These are phyloP conservation scores for Elongisporangium prolatum DNA, from an alignment of 352 stramenopile genomes.

Conservation along the genomic window DNA sequence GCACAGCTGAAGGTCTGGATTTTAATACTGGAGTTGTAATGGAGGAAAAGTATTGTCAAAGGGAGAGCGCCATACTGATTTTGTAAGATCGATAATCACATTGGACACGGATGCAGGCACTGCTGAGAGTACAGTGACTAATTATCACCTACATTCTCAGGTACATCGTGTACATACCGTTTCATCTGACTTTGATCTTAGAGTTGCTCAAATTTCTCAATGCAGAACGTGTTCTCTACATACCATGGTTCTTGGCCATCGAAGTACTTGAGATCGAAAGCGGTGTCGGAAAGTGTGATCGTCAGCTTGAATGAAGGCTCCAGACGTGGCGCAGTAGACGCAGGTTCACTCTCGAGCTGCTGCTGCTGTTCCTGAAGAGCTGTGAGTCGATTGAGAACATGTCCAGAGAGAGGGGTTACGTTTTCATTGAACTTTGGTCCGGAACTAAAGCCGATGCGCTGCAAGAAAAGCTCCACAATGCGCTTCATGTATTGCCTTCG, in stretches of 20 bases:
- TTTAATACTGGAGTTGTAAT: no score
- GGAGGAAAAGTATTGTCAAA: no score
- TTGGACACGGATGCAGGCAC: no score
- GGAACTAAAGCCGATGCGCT: conserved; percentile 28
- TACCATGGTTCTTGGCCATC: conserved; percentile 45
- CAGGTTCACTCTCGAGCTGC: conserved; percentile 2
- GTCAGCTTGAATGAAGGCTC: conserved; percentile 48
- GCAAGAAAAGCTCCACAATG: conserved; percentile 63
- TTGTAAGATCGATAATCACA: no score
- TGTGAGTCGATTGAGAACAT: conserved; percentile 30
- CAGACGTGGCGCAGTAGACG: background rate
- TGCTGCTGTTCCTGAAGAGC: conserved; percentile 11
- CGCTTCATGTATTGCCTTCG: conserved; percentile 62
- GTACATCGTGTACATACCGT: no score
- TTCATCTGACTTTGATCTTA: no score
- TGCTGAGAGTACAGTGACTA: no score
- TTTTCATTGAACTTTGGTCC: conserved; percentile 39
- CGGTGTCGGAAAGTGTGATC: conserved; percentile 43
- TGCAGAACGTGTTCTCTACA: conserved; percentile 64
- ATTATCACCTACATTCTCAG: no score
- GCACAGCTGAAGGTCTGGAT: no score
- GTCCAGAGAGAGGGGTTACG: conserved; percentile 27
- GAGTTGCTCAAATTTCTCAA: conserved; percentile 62
- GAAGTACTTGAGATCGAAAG: conserved; percentile 67
- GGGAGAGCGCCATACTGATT: no score